Base-by-base conservation (phyloP, 23 red algal species). In the Gracilaria vermiculophylla region DNA sequence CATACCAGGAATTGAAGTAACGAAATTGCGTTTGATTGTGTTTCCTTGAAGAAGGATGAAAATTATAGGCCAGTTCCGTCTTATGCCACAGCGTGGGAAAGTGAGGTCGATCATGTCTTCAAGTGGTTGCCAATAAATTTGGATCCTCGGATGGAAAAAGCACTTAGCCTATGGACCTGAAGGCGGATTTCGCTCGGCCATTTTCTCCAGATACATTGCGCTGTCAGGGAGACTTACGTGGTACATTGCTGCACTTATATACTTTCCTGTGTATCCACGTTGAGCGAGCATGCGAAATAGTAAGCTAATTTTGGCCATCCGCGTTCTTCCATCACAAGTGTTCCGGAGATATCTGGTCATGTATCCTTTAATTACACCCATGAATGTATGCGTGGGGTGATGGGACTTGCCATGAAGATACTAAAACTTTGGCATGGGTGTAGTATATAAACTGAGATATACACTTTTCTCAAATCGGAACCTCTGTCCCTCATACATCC, bases 231-330 rank as follows among this genome's bases (percentile, higher is more conserved):
- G n/a, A n/a, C n/a, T n/a, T n/a, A n/a, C n/a, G n/a, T n/a, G n/a
- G n/a, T n/a, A n/a, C n/a, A n/a, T 47, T 47, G 64, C 64, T 5
- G 64, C 13, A 21, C 64, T 5, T 40, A 70, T 32, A 14, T 70
- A 42, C 5, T 41, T 70, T 70, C 33, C 64, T 31, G 64, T 70
- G 64, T 70, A 70, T 70, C 64, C 64, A 41, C 64, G 64, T n/a
- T 70, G 9, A 7, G 64, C 64, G 34, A 41, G 5, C 64, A 70
- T 70, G 5, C 64, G 3, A 5, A 70, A 70, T 23, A 70, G n/a
- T 1, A n/a, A 23, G 1, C 12, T 23, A 0, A 70, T 27, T 35
- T 70, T 70, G 33, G 31, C 5, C 13, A 15, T 70, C 64, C 64
- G 42, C 64, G 64, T 70, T 7, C 64, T 32, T 70, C 42, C 64